Conservation (phyloP, 306 rosid species). For the Ochetophila trinervis region DNA sequence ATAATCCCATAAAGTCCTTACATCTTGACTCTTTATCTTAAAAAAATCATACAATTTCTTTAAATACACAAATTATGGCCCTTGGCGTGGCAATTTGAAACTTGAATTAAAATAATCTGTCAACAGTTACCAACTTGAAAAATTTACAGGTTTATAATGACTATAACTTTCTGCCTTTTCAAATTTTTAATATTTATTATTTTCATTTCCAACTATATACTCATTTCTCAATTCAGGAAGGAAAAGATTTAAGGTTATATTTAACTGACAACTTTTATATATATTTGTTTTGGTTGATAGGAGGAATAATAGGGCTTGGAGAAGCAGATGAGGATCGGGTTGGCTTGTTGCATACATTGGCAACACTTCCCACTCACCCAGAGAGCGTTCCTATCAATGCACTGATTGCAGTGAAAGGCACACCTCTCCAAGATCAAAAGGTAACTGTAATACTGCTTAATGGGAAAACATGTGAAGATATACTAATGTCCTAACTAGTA, state of each 20-base stretch:
- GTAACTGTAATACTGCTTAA: constrained; percentile 30
- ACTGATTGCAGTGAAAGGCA: constrained; percentile 83
- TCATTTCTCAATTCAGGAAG: neutral
- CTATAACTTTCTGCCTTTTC: no score
- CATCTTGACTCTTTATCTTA: no score
- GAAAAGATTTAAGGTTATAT: neutral
- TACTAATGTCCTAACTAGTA: no score
- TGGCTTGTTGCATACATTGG: constrained; percentile 90
- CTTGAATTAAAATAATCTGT: no score
- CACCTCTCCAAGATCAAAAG: constrained; percentile 92
- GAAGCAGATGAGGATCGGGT: constrained; percentile 96
- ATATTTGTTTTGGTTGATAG: constrained; percentile 32
- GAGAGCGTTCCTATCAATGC: constrained; percentile 98
- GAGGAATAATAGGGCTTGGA: constrained; percentile 97
- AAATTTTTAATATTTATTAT: no score
- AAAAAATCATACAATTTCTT: no score
- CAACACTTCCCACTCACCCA: constrained; percentile 93
- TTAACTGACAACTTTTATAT: neutral
- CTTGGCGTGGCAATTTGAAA: no score
- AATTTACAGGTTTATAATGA: no score
- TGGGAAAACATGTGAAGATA: neutral
- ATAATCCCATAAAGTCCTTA: no score
- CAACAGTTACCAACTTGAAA: no score
- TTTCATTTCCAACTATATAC: no score
- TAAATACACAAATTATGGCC: no score